A percentile compares a stretch with the other conserved stretches of the same genome.
Evolutionary conservation across 2,329 filamentous ascomycete species (phyloP).

Genomic region (Sporothrix phasma): DNA sequence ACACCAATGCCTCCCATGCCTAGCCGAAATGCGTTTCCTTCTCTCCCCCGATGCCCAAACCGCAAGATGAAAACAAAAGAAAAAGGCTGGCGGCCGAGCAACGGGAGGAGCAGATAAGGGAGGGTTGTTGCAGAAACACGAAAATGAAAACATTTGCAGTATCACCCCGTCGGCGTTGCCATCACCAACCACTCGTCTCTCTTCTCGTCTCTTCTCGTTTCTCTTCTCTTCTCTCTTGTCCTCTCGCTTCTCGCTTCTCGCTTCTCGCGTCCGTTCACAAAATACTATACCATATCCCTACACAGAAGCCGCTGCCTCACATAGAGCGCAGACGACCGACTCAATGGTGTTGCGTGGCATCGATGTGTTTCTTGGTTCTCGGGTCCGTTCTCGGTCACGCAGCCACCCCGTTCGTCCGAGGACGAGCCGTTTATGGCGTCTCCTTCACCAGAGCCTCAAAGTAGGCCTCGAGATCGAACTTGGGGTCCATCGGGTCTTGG

Average conservation of each 20-base stretch:
- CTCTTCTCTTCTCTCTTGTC: no score
- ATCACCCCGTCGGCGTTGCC: background rate
- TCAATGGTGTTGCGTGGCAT: background rate
- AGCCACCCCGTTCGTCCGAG: background rate
- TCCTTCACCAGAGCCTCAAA: conserved; percentile 53
- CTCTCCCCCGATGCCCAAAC: background rate
- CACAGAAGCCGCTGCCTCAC: conserved; percentile 7
- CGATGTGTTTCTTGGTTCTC: background rate
- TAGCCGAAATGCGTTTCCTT: conserved; percentile 10
- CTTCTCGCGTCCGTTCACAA: no score
- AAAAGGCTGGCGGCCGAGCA: background rate
- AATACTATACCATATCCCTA: conserved; percentile 10
- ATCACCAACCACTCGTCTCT: background rate
- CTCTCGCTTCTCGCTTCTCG: no score
- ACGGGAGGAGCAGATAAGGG: background rate
- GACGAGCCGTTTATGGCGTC: conserved; percentile 33
- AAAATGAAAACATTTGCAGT: conserved; percentile 4
- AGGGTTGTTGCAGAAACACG: background rate
- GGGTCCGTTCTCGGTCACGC: no score
- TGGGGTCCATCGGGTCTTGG: conserved; percentile 64
- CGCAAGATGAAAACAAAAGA: background rate
- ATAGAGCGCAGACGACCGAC: conserved; percentile 1
- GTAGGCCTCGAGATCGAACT: conserved; percentile 88
- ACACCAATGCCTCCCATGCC: conserved; percentile 3
- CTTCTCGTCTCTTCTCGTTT: background rate